Percentiles rank a stretch among this genome's conserved stretches.
Conservation (phyloP, 2,329 filamentous ascomycete species). For the Neonectria magnoliae region DNA sequence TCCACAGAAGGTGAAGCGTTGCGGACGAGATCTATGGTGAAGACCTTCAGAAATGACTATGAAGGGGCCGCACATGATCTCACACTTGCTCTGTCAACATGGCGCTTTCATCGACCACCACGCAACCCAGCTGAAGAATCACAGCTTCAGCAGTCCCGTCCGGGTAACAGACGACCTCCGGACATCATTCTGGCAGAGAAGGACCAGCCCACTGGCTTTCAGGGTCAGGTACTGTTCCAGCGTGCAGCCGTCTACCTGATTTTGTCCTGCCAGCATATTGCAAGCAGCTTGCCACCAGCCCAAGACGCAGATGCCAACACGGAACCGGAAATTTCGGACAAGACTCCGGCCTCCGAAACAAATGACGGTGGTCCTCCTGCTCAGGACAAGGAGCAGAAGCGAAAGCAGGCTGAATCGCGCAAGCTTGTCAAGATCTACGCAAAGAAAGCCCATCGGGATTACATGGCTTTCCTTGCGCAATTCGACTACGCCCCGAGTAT, state of each 20-base stretch:
- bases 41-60: constrained; percentile 79
- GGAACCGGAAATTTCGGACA: constrained; percentile 10
- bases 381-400: constrained; percentile 21
- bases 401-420: constrained; percentile 50
- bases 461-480: constrained; percentile 74
- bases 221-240: constrained; percentile 80
- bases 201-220: constrained; percentile 76
- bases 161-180: constrained; percentile 40
- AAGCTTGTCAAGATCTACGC: constrained; percentile 79
- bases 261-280: constrained; percentile 74
- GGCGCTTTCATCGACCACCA: constrained; percentile 62
- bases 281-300: constrained; percentile 58
- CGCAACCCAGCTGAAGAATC: constrained; percentile 62
- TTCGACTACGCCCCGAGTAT: constrained; percentile 83
- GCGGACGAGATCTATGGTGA: constrained; percentile 78
- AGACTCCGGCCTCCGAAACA: constrained; percentile 1
- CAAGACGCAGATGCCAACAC: constrained; percentile 11
- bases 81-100: constrained; percentile 69
- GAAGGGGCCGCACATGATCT: constrained; percentile 76
- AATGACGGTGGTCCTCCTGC: constrained; percentile 9
- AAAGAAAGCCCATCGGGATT: constrained; percentile 80
- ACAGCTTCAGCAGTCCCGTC: constrained; percentile 53
- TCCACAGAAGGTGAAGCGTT: constrained; percentile 73
- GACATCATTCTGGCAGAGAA: constrained; percentile 53
- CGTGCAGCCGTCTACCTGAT: constrained; percentile 77